Conservation (phyloP, 805 yeast genomes). For the Komagataella pseudopastoris region DNA sequence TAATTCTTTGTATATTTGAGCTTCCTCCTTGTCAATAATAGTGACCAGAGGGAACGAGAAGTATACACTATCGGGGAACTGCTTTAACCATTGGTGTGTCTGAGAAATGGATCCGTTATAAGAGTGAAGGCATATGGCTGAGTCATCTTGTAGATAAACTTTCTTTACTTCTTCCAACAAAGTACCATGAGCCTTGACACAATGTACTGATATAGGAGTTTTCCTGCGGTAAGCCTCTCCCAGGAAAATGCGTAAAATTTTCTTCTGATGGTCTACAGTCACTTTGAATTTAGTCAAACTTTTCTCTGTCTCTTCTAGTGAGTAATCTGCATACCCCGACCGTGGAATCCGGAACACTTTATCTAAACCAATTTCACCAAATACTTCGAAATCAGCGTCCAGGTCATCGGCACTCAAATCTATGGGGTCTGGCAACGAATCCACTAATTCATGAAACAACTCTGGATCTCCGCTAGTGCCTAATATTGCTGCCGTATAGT, state of each 20-base stretch:
- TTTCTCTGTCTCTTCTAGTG: neutral
- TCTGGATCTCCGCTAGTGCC: conserved; percentile 10
- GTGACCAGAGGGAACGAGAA: conserved; percentile 35
- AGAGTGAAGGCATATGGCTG: conserved; percentile 61
- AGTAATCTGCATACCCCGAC: conserved; percentile 39
- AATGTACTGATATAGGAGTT: conserved; percentile 63
- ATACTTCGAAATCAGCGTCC: conserved; percentile 17
- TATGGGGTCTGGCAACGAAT: neutral
- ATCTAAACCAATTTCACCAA: conserved; percentile 93
- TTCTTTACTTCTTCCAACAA: conserved; percentile 30
- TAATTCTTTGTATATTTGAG: conserved; percentile 10
- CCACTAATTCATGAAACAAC: neutral
- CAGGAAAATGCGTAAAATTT: conserved; percentile 36
- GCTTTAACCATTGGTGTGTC: conserved; percentile 31
- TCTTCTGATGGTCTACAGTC: conserved; percentile 48
- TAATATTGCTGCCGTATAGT: conserved; percentile 40
- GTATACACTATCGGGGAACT: conserved; percentile 19
- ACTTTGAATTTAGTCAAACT: conserved; percentile 20
- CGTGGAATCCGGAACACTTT: conserved; percentile 56
- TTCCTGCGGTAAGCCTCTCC: conserved; percentile 33
- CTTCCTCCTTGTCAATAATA: conserved; percentile 26
- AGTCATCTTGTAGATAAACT: conserved; percentile 2
- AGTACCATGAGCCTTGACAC: conserved; percentile 67
- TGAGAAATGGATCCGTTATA: conserved; percentile 76
- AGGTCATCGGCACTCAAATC: neutral